Base-by-base conservation (phyloP, 805 yeast genomes). In the Danielia reshetovae region DNA sequence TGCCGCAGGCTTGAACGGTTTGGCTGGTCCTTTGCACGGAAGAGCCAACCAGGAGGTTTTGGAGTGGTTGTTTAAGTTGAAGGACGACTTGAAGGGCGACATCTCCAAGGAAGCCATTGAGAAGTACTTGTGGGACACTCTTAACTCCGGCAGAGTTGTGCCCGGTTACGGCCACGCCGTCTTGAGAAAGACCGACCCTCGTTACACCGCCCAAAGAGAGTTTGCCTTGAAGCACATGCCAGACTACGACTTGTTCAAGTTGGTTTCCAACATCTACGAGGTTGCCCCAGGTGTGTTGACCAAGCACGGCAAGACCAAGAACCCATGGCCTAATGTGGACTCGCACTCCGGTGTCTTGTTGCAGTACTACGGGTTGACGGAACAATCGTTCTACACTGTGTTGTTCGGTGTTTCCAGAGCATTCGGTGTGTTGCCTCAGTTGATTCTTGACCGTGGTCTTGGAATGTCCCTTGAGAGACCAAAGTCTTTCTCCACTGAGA, bases 141-240 rank as follows among this genome's bases (percentile, higher is more conserved):
- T 84, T 47, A 77, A 80, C 60, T 68, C 79, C 30, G 85, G 85
- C 42, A 74, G 88, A 53, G 93, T 84, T 41, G 79, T 84, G 44
- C 94, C 94, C 43, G 94, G 94, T 42, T 85, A 85, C 67, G 94
- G 94, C 30, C 94, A 84, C 60, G 93, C 93, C 36, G 93, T 84
- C 34, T 71, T 84, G 60, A 74, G 94, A 65, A 78, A 76, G 71
- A 79, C 90, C 32, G 93, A 84, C 61, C 93, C 93, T 41, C 73
- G 93, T 52, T 84, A 78, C 66, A 70, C 74, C 37, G 90, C 89
- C 39, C 80, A 79, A 70, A 69, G 81, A 54, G 75, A 75, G 52
- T 82, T 81, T 59, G 88, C 81, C 34, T 65, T 71, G 51, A 71
- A 51, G 72, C 77, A 59, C 58, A 77, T 81, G 66, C 70, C 76